Evolutionary conservation across 129 eudicot species (phyloP), one percentile per base, ranked within the genome.

Genomic region (Artemisia annua): DNA sequence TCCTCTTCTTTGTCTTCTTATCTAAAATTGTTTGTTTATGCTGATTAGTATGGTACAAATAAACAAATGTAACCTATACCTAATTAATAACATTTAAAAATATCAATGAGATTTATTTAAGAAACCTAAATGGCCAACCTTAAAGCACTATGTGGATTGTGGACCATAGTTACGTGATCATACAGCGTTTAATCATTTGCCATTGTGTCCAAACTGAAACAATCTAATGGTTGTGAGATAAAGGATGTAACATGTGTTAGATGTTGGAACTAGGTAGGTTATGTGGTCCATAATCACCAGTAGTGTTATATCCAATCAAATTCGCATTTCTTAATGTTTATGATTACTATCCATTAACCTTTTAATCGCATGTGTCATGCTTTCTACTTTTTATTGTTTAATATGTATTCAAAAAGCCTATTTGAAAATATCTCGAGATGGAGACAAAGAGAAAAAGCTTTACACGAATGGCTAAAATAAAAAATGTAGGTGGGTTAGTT

Each of bases 191-290:
- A 22, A 20, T 24, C 15, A 63, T 44, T 73, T 62, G 62, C 63
- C 51, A 60, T 77, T 69, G 50, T 32, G 75, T 69, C 70, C 75
- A 68, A 69, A 69, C 81, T 63, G 11, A 44, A 51, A 48, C 61
- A 69, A 49, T 35, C 63, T 60, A 77, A 35, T 77, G 71, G 75
- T 50, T 39, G 66, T 74, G 43, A 39, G 56, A 64, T 50, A 52
- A 63, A 64, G 65, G 55, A 12, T 73, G 70, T 15, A 49, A 11
- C 32, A 11, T 56, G 66, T 46, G 70, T 49, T 50, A 15, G 66
- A 71, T 57, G 22, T 20, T 24, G 15, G 59, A 44, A 66, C 49
- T 77, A 77, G 11, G 18, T 28, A 30, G 15, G 22, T 54, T 64
- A 22, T 32, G 69, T 69, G 81, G 69, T 70, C 55, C 35, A 69